Conservation (phyloP, 805 yeast species). For the Candida ortonii region DNA sequence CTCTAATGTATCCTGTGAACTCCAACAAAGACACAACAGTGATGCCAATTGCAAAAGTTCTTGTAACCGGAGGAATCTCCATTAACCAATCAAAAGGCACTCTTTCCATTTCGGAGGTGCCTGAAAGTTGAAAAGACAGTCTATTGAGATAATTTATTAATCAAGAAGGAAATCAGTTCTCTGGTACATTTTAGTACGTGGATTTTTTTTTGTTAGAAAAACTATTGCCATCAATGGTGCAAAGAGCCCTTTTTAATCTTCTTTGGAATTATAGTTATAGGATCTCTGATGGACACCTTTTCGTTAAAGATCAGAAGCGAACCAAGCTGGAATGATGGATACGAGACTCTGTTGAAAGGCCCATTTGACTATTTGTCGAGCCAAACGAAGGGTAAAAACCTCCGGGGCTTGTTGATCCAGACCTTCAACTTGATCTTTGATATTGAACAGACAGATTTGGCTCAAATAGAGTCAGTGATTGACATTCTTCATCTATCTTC, state of each 20-base stretch:
- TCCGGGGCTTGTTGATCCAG: slow-evolving; percentile 46
- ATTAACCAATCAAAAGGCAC: slow-evolving; percentile 39
- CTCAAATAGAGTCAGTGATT: slow-evolving; percentile 45
- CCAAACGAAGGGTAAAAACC: slow-evolving; percentile 53
- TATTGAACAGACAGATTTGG: slow-evolving; percentile 39
- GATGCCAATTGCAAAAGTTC: slow-evolving; percentile 35
- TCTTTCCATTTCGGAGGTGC: slow-evolving; percentile 38
- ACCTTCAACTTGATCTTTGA: slow-evolving; percentile 53
- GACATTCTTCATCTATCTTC: slow-evolving; percentile 65
- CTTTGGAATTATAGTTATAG: background rate
- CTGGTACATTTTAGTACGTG: background rate
- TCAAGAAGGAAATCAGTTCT: background rate
- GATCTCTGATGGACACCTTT: slow-evolving; percentile 7
- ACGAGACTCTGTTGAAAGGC: slow-evolving; percentile 31
- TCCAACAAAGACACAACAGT: slow-evolving; percentile 34
- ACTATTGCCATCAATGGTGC: too few relatives aligned
- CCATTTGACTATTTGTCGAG: slow-evolving; percentile 52
- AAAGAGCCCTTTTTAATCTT: too few relatives aligned
- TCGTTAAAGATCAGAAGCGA: slow-evolving; percentile 3
- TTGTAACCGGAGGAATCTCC: slow-evolving; percentile 47
- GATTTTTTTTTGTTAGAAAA: too few relatives aligned
- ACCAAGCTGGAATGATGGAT: slow-evolving; percentile 19
- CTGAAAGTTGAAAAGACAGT: background rate
- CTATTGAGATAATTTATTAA: background rate
- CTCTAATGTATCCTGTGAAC: slow-evolving; percentile 32